Evolutionary conservation across 1,284 basidiomycete genomes (phyloP), one percentile per base, ranked within the genome.

Genomic region (Rhizoctonia solani): DNA sequence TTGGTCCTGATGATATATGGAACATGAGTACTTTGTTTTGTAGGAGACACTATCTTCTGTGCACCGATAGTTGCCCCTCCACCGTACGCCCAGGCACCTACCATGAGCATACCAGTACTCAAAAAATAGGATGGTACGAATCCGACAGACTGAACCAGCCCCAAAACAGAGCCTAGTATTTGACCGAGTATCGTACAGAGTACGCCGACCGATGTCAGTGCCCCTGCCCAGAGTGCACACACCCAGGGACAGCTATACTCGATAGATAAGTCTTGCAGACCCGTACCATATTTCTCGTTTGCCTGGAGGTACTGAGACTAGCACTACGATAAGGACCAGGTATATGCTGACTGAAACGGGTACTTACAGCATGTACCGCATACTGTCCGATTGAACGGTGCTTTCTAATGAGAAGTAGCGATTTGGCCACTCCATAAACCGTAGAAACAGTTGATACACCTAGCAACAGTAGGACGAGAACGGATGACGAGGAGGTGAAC

Each of bases 191-290:
- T 6, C 3, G 50, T 44, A 47, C 61, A 65, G 25, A 65, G 13
- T 4, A 65, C 50, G 14, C 39, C 61, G 8, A 65, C 25, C 1
- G 61, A 53, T 42, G 61, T 65, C 6, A 65, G 23, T 14, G 49
- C 50, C n/a, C 49, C 61, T 4, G 34, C 49, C 61, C 61, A 65
- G 23, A 65, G 49, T 8, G 39, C 61, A 14, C 61, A 65, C 5
- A 39, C 61, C 61, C 61, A 65, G 2, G 61, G 61, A 21, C 54
- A 65, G 19, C 61, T 65, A 19, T 65, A 65, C 37, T 65, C 61
- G 21, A 65, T 29, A 9, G 61, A 52, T 19, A 65, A 39, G 13
- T 50, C 39, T 53, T 65, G 61, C 8, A 65, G 50, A 4, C 61
- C 61, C 39, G 49, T 65, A 16, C 34, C 49, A 19, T 53, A 65